Evolutionary conservation across 441 rosid species (phyloP), one percentile per base, ranked within the genome.

Genomic region (Erysimum cheiri): DNA sequence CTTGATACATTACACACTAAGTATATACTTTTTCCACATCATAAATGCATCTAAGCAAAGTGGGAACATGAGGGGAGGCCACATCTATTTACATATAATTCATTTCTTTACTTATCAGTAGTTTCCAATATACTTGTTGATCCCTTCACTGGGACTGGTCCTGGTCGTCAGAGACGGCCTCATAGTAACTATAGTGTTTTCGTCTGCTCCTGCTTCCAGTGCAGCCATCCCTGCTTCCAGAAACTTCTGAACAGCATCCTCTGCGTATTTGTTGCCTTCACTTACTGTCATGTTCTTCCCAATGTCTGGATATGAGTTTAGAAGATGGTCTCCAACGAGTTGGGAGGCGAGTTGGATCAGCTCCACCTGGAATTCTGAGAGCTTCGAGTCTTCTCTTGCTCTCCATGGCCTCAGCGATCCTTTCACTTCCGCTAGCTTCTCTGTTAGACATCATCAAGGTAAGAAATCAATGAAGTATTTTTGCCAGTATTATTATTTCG

Each of bases 271-370:
- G 79, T 91, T 91, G 74, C 88, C 98, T 83, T 85, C 86, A 4
- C 84, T 84, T 12, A 90, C 98, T 0, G 83, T 88, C 98, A 93
- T 88, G 81, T 76, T 83, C 74, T 81, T 83, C 63, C 98, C 98
- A 24, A 88, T 84, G 79, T 89, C 59, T 2, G 97, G 98, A 81
- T 93, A 93, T 41, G 91, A 76, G 53, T 70, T 87, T 63, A 93
- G 80, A 26, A 91, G 85, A 54, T 91, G 75, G 71, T 93, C 98
- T 0, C 98, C 98, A 12, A 88, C 87, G 10, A 93, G 93, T 72
- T 93, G 98, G 9, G 97, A 88, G 0, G 98, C 97, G 12, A 93
- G 97, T 70, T 93, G 98, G 82, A 93, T 86, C 71, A 91, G 68
- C 75, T 93, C 98, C 37, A 88, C 87, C 72, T 93, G 98, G 68